These are phyloP conservation scores for Triticum timopheevii DNA, from an alignment of 176 grass and related monocot species.

Conservation along the genomic window DNA sequence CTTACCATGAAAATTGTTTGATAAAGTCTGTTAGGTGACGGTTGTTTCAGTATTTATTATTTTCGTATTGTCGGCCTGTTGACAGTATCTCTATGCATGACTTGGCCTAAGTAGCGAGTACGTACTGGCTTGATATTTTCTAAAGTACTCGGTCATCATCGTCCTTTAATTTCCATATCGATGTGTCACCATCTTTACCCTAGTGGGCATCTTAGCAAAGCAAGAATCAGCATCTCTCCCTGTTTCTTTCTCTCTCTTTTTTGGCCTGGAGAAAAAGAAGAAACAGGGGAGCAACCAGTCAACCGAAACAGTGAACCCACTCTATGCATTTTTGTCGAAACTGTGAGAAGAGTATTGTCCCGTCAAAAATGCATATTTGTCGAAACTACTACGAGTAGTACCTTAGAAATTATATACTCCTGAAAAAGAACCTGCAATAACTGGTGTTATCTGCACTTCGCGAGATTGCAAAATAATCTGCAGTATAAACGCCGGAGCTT, in stretches of 20 bases:
- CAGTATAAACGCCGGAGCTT: too few species aligned
- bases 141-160: neutral
- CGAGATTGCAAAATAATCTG: too few species aligned
- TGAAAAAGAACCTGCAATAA: too few species aligned
- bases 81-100: slow-evolving; percentile 7
- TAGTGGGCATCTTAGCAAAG: neutral
- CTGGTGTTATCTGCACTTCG: too few species aligned
- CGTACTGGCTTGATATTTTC: slow-evolving; percentile 11
- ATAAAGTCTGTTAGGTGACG: neutral
- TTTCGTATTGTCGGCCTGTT: neutral
- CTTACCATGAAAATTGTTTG: neutral
- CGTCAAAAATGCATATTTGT: neutral
- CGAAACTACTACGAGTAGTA: too few species aligned
- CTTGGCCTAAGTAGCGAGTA: neutral
- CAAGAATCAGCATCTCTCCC: neutral
- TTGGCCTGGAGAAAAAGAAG: neutral
- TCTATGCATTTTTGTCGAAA: neutral
- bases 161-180: neutral
- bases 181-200: neutral
- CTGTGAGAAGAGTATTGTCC: neutral
- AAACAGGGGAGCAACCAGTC: neutral
- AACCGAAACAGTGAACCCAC: neutral
- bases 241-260: neutral
- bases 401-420: too few species aligned
- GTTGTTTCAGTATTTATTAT: neutral